Percentiles rank a stretch among this genome's conserved stretches.
phyloP scores from a whole-genome alignment of 768 basidiomycete genomes.

The Glaciozyma antarctica region DNA sequence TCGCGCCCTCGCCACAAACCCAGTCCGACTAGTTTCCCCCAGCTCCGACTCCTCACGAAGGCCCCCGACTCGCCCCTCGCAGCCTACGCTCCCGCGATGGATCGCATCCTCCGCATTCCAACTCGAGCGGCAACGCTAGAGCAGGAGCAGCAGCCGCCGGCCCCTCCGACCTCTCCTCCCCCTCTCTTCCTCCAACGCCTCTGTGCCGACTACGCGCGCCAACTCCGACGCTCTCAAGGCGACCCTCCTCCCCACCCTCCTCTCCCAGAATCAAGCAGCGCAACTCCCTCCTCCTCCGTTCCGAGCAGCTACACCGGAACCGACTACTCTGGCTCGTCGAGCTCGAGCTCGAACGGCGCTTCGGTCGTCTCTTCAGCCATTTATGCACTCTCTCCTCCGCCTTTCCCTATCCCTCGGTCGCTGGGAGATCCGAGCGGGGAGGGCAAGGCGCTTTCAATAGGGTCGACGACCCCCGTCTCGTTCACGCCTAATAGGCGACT shows the following conservation, averaged over 20 bases:
- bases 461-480: not conserved
- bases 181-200: not conserved
- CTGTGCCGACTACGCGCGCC: constrained; percentile 2
- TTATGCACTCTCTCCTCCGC: not conserved
- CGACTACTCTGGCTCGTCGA: not conserved
- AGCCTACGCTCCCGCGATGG: not conserved
- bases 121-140: not conserved
- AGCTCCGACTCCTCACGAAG: too few relatives aligned
- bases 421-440: not conserved
- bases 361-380: too few relatives aligned
- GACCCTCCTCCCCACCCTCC: not conserved
- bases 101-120: not conserved
- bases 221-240: not conserved
- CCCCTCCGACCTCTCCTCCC: not conserved
- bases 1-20: too few relatives aligned
- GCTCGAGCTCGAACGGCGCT: too few relatives aligned
- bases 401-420: not conserved
- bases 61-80: not conserved
- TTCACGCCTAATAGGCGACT: not conserved
- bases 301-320: not conserved
- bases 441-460: not conserved
- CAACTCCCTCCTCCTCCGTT: not conserved
- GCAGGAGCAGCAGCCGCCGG: not conserved
- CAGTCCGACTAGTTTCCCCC: too few relatives aligned
- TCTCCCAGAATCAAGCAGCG: not conserved